A percentile compares a stretch with the other conserved stretches of the same genome.
Conservation (phyloP, 202 grass and related monocot species). For the Setaria viridis region DNA sequence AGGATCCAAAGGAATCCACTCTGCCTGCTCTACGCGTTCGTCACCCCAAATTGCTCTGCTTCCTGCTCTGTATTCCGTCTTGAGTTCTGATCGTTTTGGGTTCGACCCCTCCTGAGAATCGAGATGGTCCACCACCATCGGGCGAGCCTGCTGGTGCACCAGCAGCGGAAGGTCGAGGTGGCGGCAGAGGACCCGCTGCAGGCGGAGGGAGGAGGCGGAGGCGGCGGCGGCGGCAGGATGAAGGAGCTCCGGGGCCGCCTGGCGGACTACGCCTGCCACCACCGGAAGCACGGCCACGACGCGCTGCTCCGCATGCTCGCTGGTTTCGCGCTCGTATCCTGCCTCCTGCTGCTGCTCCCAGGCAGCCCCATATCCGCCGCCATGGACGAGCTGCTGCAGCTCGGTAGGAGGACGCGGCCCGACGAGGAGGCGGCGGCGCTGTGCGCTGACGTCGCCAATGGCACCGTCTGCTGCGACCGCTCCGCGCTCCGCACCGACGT, state of each 20-base stretch:
- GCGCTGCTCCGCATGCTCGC: slow-evolving; percentile 50
- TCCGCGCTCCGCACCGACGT: slow-evolving; percentile 57
- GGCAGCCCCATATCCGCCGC: slow-evolving; percentile 43
- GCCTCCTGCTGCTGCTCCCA: slow-evolving; percentile 34
- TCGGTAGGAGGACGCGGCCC: not conserved
- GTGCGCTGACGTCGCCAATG: slow-evolving; percentile 40
- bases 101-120: not conserved
- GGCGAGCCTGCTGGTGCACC: slow-evolving; percentile 29
- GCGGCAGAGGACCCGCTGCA: not conserved
- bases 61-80: not conserved
- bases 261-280: slow-evolving; percentile 46
- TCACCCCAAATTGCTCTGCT: not conserved
- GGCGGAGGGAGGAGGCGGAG: too few relatives aligned
- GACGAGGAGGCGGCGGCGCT: not conserved
- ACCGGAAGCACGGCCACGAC: slow-evolving; percentile 50
- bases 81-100: not conserved
- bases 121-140: slow-evolving; percentile 52
- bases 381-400: slow-evolving; percentile 55
- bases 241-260: slow-evolving; percentile 37
- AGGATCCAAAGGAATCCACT: not conserved
- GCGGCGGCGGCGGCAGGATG: slow-evolving; percentile 1
- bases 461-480: slow-evolving; percentile 76
- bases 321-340: slow-evolving; percentile 45
- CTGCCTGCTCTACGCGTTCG: not conserved
- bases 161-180: not conserved